phyloP scores from a whole-genome alignment of 345 rosid species.

The Dimocarpus longan region DNA sequence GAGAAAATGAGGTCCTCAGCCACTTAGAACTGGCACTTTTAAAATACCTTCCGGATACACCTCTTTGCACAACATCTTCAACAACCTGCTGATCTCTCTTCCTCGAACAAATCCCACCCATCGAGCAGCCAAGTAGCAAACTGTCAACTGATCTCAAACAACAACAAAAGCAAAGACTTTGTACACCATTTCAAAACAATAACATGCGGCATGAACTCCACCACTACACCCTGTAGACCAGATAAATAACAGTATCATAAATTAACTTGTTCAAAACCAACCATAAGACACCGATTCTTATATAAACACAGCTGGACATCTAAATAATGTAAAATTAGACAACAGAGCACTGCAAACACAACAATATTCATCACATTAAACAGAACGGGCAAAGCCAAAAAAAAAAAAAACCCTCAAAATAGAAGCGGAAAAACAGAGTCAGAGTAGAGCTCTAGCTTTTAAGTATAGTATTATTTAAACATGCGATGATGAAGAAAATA shows the following conservation, averaged over 20 bases:
- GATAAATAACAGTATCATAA: not conserved
- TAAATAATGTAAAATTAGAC: no score
- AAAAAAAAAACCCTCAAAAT: not conserved
- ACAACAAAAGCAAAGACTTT: slow-evolving; percentile 2
- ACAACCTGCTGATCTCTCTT: slow-evolving; percentile 30
- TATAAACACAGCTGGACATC: not conserved
- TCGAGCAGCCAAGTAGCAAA: not conserved
- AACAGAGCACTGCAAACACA: not conserved
- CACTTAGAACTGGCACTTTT: slow-evolving; percentile 32
- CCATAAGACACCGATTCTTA: not conserved
- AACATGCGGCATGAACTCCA: slow-evolving; percentile 5
- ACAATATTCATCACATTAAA: not conserved
- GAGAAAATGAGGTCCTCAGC: slow-evolving; percentile 25
- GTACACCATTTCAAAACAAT: slow-evolving; percentile 7
- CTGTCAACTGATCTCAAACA: slow-evolving; percentile 2
- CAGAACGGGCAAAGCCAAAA: no score
- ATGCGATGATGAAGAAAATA: not conserved
- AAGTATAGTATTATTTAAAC: not conserved
- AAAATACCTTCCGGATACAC: slow-evolving; percentile 20
- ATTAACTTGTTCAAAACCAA: not conserved
- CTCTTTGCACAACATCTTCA: slow-evolving; percentile 22
- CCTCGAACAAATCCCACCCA: slow-evolving; percentile 38
- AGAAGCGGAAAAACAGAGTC: not conserved
- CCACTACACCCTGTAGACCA: not conserved
- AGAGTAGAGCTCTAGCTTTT: not conserved